Conservation (phyloP, 2,329 filamentous ascomycete genomes). For the Calonectria montana region DNA sequence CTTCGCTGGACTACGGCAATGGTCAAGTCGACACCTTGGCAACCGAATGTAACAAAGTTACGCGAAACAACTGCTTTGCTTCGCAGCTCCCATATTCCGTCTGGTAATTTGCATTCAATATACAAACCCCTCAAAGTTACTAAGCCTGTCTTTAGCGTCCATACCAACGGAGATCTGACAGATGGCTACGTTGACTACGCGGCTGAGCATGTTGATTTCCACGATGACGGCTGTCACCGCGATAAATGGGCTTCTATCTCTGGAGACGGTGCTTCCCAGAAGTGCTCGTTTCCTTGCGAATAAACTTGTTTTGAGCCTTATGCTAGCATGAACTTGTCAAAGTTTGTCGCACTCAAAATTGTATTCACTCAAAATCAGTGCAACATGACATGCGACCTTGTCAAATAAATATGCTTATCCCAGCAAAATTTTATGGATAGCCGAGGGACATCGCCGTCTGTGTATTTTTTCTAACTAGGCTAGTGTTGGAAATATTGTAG, state of each 20-base stretch:
- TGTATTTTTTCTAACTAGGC: no score
- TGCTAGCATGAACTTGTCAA: not conserved
- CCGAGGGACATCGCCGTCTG: no score
- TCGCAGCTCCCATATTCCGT: not conserved
- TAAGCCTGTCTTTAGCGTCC: not conserved
- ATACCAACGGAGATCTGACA: not conserved
- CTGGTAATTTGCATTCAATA: not conserved
- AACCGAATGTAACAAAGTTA: not conserved
- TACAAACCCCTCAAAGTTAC: not conserved
- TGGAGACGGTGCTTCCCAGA: not conserved
- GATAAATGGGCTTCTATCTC: not conserved
- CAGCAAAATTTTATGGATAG: not conserved
- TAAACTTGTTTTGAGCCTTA: not conserved
- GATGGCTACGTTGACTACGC: not conserved
- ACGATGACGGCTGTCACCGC: not conserved
- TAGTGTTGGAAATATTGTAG: not conserved
- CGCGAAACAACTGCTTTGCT: not conserved
- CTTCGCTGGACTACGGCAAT: not conserved
- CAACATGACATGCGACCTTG: not conserved
- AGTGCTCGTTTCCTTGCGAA: not conserved
- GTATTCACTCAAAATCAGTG: not conserved
- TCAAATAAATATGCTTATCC: not conserved
- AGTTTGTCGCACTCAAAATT: no score
- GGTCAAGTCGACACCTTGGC: not conserved
- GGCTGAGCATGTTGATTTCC: not conserved